Evolutionary conservation across 2,329 filamentous ascomycete genomes (phyloP).

Genomic region (Elsinoe batatas): DNA sequence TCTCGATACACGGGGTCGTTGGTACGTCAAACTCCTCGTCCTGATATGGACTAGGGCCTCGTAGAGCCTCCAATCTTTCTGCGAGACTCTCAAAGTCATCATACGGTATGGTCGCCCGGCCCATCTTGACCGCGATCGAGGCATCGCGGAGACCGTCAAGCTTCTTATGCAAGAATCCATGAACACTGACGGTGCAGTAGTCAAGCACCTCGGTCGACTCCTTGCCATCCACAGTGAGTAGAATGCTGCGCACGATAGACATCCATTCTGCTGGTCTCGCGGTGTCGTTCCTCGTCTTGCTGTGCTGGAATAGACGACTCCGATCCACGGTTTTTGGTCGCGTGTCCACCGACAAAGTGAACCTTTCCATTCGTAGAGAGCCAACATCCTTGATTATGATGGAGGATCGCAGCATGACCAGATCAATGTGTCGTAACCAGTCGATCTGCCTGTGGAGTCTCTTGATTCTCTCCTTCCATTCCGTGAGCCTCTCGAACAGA

Average conservation of each 20-base stretch:
- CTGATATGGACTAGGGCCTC: constrained; percentile 21
- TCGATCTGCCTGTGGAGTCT: constrained; percentile 74
- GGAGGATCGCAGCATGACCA: constrained; percentile 72
- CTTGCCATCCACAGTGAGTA: constrained; percentile 76
- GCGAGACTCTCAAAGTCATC: constrained; percentile 67
- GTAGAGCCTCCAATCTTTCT: constrained; percentile 43
- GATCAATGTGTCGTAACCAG: constrained; percentile 81
- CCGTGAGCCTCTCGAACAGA: constrained; percentile 71
- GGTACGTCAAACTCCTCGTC: constrained; percentile 13
- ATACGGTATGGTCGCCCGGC: constrained; percentile 78
- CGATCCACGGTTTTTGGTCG: constrained; percentile 83
- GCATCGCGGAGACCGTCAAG: constrained; percentile 82
- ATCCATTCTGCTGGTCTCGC: constrained; percentile 90
- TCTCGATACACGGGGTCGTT: not conserved
- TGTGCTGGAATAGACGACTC: constrained; percentile 76
- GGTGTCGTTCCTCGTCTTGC: constrained; percentile 52
- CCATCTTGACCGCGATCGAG: constrained; percentile 80
- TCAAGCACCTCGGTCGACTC: constrained; percentile 85
- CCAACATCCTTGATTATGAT: constrained; percentile 72
- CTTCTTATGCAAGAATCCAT: constrained; percentile 79
- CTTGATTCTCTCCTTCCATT: constrained; percentile 77
- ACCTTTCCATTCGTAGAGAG: constrained; percentile 70
- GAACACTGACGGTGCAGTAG: constrained; percentile 76
- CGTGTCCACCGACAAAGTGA: constrained; percentile 83
- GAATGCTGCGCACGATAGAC: constrained; percentile 69